Conservation (phyloP, 148 eudicot genomes). For the Diospyros lotus region DNA sequence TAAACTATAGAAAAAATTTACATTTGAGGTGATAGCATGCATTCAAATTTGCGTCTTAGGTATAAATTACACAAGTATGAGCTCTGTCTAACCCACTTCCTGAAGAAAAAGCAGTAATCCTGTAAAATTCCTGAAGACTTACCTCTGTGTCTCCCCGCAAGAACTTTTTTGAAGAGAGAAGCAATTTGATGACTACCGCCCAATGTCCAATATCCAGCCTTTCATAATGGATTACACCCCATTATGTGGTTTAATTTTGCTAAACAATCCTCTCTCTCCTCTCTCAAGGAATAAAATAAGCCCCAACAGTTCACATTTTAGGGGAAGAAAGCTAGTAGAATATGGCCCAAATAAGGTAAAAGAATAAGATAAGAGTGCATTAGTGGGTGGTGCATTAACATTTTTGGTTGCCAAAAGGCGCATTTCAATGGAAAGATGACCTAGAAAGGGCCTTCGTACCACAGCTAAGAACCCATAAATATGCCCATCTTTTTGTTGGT, state of each 20-base stretch:
- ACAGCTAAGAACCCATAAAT: neutral
- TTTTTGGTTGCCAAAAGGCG: neutral
- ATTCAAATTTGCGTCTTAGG: neutral
- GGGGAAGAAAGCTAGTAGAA: neutral
- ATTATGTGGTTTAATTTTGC: neutral
- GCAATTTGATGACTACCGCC: neutral
- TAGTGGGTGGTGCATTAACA: conserved; percentile 14
- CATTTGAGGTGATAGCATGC: neutral
- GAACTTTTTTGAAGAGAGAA: neutral
- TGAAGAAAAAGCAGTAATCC: neutral
- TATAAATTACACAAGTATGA: neutral
- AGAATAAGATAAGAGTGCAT: neutral
- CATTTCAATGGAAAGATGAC: conserved; percentile 20
- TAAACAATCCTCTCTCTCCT: neutral
- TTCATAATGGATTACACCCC: conserved; percentile 15
- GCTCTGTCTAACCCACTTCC: conserved; percentile 5
- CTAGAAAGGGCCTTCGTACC: conserved; percentile 8
- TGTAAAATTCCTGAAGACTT: neutral
- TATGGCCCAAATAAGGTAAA: neutral
- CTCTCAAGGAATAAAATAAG: neutral
- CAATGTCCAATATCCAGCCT: neutral
- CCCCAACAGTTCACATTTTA: neutral
- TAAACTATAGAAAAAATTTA: too few relatives aligned
- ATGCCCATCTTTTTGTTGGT: neutral
- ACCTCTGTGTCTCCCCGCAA: neutral